Evolutionary conservation across 495 filamentous ascomycete genomes (phyloP).

Genomic region (Xylona heveae): DNA sequence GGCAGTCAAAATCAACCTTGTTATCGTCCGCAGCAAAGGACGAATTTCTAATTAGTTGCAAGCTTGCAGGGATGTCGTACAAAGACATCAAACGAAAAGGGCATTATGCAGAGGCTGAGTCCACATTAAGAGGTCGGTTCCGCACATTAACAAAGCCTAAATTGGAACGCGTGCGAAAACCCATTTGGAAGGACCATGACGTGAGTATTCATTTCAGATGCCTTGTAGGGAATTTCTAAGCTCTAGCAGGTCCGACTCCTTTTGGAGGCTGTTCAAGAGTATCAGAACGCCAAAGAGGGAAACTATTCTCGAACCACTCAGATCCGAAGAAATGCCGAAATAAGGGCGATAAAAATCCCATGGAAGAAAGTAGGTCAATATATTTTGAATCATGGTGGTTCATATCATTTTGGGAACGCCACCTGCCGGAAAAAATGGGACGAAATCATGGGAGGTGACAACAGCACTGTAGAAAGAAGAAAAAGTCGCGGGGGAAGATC

Average conservation of each 20-base stretch:
- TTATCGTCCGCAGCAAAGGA: too few relatives aligned
- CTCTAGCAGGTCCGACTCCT: constrained; percentile 26
- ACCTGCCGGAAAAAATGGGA: constrained; percentile 80
- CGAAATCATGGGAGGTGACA: too few relatives aligned
- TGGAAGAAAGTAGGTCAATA: constrained; percentile 70
- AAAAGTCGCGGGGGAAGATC: too few relatives aligned
- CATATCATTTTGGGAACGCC: constrained; percentile 67
- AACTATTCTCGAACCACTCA: constrained; percentile 2
- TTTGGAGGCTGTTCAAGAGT: constrained; percentile 22
- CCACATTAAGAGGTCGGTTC: constrained; percentile 63
- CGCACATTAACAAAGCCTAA: constrained; percentile 61
- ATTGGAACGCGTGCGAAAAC: constrained; percentile 52
- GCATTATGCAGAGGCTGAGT: constrained; percentile 58
- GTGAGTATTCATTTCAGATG: constrained; percentile 31
- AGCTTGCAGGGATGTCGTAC: constrained; percentile 51
- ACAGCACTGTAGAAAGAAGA: too few relatives aligned
- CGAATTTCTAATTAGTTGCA: constrained; percentile 39
- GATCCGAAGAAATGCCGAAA: constrained; percentile 6
- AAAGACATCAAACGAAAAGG: constrained; percentile 50
- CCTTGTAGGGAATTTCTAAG: constrained; percentile 17
- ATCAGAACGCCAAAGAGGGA: constrained; percentile 10
- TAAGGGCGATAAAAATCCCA: constrained; percentile 30
- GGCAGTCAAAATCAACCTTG: too few relatives aligned
- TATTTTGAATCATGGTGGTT: constrained; percentile 48
- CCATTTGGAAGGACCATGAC: constrained; percentile 55